Evolutionary conservation across 2,329 filamentous ascomycete species (phyloP).

Genomic region (Epichloe bromicola): DNA sequence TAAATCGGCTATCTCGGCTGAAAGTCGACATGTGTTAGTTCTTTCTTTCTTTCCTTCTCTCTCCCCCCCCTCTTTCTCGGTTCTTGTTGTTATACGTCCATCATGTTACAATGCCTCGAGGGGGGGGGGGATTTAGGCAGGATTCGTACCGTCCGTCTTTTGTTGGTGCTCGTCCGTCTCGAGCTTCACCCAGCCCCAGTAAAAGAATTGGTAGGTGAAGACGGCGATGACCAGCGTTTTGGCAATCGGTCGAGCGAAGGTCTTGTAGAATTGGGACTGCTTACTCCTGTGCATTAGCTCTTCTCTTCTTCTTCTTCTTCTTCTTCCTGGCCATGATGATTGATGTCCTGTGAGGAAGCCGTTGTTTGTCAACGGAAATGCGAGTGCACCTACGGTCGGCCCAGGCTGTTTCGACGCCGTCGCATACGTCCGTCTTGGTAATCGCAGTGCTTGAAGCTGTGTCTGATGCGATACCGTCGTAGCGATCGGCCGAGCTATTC

Average conservation of each 20-base stretch:
- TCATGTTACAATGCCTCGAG: neutral
- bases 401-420: slow-evolving; percentile 13
- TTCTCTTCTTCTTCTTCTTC: neutral
- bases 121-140: neutral
- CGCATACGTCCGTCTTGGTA: slow-evolving; percentile 11
- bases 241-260: slow-evolving; percentile 57
- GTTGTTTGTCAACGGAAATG: neutral
- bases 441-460: neutral
- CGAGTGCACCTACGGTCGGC: slow-evolving; percentile 12
- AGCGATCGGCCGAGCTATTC: neutral
- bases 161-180: slow-evolving; percentile 56
- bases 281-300: neutral
- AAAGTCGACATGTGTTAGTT: neutral
- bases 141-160: slow-evolving; percentile 39
- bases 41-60: neutral
- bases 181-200: slow-evolving; percentile 62
- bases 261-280: slow-evolving; percentile 58
- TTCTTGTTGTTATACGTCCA: neutral
- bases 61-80: neutral
- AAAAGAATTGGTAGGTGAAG: slow-evolving; percentile 65
- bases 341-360: neutral
- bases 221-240: slow-evolving; percentile 65
- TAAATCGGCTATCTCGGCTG: slow-evolving; percentile 22
- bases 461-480: neutral
- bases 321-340: neutral